phyloP scores from a whole-genome alignment of 1,139 yeast genomes.

The Geotrichum phurueaensis region DNA sequence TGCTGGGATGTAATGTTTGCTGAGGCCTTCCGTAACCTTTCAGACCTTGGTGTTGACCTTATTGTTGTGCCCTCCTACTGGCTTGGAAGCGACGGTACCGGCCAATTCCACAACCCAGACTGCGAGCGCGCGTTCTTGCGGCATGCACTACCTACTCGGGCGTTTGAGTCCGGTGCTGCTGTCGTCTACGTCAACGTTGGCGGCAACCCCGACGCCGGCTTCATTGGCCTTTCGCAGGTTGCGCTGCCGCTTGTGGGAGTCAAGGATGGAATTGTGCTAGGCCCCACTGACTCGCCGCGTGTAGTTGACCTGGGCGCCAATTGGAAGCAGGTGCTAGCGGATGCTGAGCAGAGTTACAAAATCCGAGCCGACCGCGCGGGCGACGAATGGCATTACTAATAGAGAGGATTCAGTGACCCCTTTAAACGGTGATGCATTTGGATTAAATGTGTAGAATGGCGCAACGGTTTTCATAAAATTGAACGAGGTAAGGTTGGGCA shows the following conservation, averaged over 20 bases:
- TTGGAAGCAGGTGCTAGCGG: constrained; percentile 14
- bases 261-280: not conserved
- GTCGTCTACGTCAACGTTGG: constrained; percentile 22
- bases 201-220: constrained; percentile 14
- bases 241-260: constrained; percentile 16
- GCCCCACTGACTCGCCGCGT: not conserved
- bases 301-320: constrained; percentile 18
- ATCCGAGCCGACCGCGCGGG: constrained; percentile 18
- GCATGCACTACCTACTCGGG: constrained; percentile 20
- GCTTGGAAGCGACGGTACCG: constrained; percentile 19
- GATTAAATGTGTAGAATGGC: too few species aligned
- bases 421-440: too few species aligned
- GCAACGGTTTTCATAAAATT: too few species aligned
- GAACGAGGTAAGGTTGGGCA: too few species aligned
- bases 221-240: constrained; percentile 18
- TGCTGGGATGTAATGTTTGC: constrained; percentile 24
- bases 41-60: constrained; percentile 19
- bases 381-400: constrained; percentile 21
- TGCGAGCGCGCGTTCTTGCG: constrained; percentile 19
- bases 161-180: constrained; percentile 21
- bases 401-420: too few species aligned
- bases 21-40: constrained; percentile 22
- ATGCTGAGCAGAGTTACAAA: constrained; percentile 21
- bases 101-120: constrained; percentile 16
- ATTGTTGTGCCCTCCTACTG: constrained; percentile 23